Base-by-base conservation (phyloP, 2,329 filamentous ascomycete genomes). In the Aspergillus bombycis region DNA sequence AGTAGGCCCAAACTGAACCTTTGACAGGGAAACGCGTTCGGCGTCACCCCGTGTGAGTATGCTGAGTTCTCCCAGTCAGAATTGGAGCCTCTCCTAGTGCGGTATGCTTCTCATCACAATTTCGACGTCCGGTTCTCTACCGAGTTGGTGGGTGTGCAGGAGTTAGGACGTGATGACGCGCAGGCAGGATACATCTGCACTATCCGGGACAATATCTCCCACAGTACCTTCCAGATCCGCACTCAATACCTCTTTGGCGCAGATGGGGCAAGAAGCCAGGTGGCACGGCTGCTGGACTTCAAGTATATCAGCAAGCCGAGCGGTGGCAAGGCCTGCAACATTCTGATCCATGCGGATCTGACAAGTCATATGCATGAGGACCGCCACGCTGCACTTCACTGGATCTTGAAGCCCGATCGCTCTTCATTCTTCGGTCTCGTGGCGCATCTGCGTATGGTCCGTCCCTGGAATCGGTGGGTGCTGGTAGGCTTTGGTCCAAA, bases 1-100 rank as follows among this genome's bases (percentile, higher is more conserved):
- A n/a, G n/a, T n/a, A n/a, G n/a, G n/a, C n/a, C n/a, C n/a, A n/a
- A n/a, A n/a, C n/a, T n/a, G n/a, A n/a, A n/a, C n/a, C n/a, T n/a
- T n/a, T n/a, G n/a, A n/a, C n/a, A 55, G 52, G 52, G 52, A 8
- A 4, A 58, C 14, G 23, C 21, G 19, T 30, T 19, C 6, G 28
- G 56, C 23, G 4, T 58, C 38, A 58, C 56, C 30, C 56, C 56
- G 10, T 30, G 56, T 30, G 56, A 58, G 21, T 58, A 58, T 58
- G 56, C 56, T n/a, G 21, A 58, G 23, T 30, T 58, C 12, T 23
- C 28, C 10, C 52, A 55, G 52, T 55, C 52, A 16, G 52, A 55
- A 38, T 8, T 55, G 52, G 52, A 55, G 34, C 52, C 52, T 2
- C 28, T 55, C 6, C 7, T 55, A n/a, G 16, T 55, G 2, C 52